Percentiles rank a stretch among this genome's conserved stretches.
Evolutionary conservation across 2,329 filamentous ascomycete genomes (phyloP).

Genomic region (Arthrobotrys conoides): DNA sequence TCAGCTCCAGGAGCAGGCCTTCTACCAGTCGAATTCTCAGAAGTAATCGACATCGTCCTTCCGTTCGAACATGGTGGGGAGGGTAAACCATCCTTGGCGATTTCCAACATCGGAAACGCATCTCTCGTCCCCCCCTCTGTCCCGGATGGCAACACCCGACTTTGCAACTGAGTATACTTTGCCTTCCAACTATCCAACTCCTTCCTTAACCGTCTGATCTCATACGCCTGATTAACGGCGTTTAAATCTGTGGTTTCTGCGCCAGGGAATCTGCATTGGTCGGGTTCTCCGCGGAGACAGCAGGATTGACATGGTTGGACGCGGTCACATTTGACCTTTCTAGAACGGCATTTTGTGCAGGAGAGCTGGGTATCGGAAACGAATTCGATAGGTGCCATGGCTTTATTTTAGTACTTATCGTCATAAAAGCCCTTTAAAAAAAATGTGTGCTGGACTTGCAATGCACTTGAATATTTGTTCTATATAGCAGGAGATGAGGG

Average conservation of each 20-base stretch:
- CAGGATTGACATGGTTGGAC: slow-evolving; percentile 53
- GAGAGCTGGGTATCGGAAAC: slow-evolving; percentile 37
- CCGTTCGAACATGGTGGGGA: slow-evolving; percentile 24
- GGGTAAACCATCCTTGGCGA: slow-evolving; percentile 6
- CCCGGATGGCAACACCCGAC: slow-evolving; percentile 9
- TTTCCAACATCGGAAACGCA: slow-evolving; percentile 12
- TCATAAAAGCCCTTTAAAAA: neutral
- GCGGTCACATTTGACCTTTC: slow-evolving; percentile 60
- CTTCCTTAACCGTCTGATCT: slow-evolving; percentile 52
- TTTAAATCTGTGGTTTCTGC: slow-evolving; percentile 43
- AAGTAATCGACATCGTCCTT: slow-evolving; percentile 24
- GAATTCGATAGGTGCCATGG: slow-evolving; percentile 48
- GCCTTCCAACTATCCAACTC: slow-evolving; percentile 51
- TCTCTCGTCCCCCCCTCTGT: slow-evolving; percentile 20
- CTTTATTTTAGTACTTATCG: slow-evolving; percentile 12
- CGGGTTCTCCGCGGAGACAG: slow-evolving; percentile 50
- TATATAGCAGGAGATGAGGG: neutral
- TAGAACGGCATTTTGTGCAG: slow-evolving; percentile 54
- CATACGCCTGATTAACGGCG: slow-evolving; percentile 55
- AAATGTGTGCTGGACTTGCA: neutral
- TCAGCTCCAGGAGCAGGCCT: slow-evolving; percentile 16
- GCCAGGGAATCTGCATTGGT: slow-evolving; percentile 44
- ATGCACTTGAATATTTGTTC: neutral
- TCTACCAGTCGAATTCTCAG: slow-evolving; percentile 4
- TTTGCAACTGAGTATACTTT: slow-evolving; percentile 48